Conservation (phyloP, 108 stramenopile species). For the Stephanodiscus minutulus region DNA sequence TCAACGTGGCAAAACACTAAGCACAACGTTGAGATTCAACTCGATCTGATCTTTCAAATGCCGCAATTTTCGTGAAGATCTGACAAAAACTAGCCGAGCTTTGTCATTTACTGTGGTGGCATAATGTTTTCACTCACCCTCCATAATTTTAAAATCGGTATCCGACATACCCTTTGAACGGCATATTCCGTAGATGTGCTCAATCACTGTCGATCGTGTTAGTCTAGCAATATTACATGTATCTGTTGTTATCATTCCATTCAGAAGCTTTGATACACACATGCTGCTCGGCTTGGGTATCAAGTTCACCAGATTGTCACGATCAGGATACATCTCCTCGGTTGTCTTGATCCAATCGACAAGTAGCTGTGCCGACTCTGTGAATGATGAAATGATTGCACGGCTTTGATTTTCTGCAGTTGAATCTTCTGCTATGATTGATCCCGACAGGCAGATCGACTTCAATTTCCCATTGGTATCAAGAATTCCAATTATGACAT, state of each 20-base stretch:
- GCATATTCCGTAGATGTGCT: not conserved
- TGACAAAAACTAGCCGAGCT: not conserved
- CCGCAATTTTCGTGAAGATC: conserved; percentile 1
- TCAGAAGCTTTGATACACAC: not conserved
- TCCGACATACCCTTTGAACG: not conserved
- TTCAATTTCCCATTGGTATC: not conserved
- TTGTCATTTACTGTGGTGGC: too few relatives aligned
- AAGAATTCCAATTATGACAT: conserved; percentile 9
- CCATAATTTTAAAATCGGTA: too few relatives aligned
- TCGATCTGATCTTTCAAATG: not conserved
- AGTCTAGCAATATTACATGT: not conserved
- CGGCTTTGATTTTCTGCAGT: conserved; percentile 9
- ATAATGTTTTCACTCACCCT: too few relatives aligned
- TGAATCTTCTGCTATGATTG: conserved; percentile 7
- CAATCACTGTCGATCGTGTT: not conserved
- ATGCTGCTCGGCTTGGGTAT: not conserved
- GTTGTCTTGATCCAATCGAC: conserved; percentile 1
- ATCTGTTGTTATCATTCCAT: not conserved
- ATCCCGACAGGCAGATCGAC: not conserved
- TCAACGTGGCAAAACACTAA: too few relatives aligned
- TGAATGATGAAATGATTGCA: not conserved
- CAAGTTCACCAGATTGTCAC: not conserved
- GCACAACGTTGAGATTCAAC: conserved; percentile 1
- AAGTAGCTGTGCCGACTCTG: not conserved
- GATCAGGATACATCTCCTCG: conserved; percentile 3